phyloP scores from a whole-genome alignment of 371 early-diverging fungal species.

The Mucor plumbeus region DNA sequence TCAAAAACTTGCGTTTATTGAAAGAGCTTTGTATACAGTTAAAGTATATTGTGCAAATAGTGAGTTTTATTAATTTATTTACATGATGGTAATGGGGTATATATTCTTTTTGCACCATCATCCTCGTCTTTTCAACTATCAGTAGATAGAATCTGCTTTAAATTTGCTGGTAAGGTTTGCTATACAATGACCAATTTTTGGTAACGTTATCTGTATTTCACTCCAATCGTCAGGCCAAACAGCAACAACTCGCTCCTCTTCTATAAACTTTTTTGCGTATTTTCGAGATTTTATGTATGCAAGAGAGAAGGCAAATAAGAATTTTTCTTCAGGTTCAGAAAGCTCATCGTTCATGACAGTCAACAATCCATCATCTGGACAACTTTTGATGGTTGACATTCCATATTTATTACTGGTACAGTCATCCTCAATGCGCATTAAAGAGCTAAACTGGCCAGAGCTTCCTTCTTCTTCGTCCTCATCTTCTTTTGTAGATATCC shows the following conservation, averaged over 20 bases:
- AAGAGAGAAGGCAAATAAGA: constrained; percentile 25
- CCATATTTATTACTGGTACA: not conserved
- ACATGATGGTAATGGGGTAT: not conserved
- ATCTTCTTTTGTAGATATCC: not conserved
- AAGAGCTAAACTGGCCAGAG: not conserved
- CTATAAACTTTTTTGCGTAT: constrained; percentile 12
- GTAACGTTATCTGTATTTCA: constrained; percentile 7
- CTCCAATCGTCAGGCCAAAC: constrained; percentile 27
- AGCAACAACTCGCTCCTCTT: constrained; percentile 25
- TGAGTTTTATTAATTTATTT: not conserved
- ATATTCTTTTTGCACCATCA: not conserved
- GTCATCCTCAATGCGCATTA: not conserved
- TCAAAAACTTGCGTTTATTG: too few species aligned
- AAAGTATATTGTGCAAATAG: too few species aligned
- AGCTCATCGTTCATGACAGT: not conserved
- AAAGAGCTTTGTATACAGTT: too few species aligned
- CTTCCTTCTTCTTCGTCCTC: not conserved
- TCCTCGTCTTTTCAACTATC: not conserved
- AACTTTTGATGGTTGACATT: not conserved
- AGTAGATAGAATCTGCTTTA: constrained; percentile 29
- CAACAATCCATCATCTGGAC: not conserved
- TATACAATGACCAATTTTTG: not conserved
- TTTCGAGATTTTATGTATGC: constrained; percentile 7
- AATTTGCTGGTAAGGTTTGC: constrained; percentile 25
- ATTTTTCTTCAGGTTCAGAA: constrained; percentile 3